Evolutionary conservation across 495 filamentous ascomycete genomes (phyloP).

Genomic region (Neurospora hispaniola): DNA sequence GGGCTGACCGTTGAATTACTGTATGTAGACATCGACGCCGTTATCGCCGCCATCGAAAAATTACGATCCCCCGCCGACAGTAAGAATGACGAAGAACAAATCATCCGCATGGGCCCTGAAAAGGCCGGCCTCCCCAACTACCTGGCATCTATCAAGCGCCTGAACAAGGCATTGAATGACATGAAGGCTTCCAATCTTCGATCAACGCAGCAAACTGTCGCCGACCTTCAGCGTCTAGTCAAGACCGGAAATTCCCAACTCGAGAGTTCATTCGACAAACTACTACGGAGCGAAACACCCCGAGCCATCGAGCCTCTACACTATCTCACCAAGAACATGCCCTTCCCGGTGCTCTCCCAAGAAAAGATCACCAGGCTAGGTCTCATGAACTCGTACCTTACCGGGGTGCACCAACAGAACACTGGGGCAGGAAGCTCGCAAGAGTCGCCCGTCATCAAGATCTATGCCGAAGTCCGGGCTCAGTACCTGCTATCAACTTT

Average conservation of each 20-base stretch:
- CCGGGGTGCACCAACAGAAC: slow-evolving; percentile 20
- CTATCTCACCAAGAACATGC: slow-evolving; percentile 78
- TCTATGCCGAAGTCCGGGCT: slow-evolving; percentile 77
- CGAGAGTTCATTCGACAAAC: slow-evolving; percentile 68
- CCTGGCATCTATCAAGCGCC: slow-evolving; percentile 76
- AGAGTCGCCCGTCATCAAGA: slow-evolving; percentile 53
- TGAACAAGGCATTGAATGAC: slow-evolving; percentile 67
- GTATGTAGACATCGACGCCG: slow-evolving; percentile 63
- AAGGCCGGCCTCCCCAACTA: slow-evolving; percentile 76
- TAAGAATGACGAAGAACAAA: slow-evolving; percentile 77
- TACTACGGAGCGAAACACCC: slow-evolving; percentile 57
- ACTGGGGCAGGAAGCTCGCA: slow-evolving; percentile 37
- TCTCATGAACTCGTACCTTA: slow-evolving; percentile 40
- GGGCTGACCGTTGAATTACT: slow-evolving; percentile 8
- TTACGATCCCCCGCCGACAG: slow-evolving; percentile 81
- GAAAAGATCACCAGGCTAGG: slow-evolving; percentile 40
- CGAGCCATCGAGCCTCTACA: slow-evolving; percentile 78
- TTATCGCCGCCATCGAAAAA: slow-evolving; percentile 76
- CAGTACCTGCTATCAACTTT: slow-evolving; percentile 72
- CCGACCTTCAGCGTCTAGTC: slow-evolving; percentile 66
- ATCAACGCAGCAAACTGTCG: slow-evolving; percentile 81
- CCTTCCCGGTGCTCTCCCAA: slow-evolving; percentile 35
- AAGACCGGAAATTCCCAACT: slow-evolving; percentile 69
- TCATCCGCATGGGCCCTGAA: slow-evolving; percentile 76
- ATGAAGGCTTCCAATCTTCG: slow-evolving; percentile 79